Evolutionary conservation across 2,329 filamentous ascomycete genomes (phyloP).

Genomic region (Colletotrichum spinosum): DNA sequence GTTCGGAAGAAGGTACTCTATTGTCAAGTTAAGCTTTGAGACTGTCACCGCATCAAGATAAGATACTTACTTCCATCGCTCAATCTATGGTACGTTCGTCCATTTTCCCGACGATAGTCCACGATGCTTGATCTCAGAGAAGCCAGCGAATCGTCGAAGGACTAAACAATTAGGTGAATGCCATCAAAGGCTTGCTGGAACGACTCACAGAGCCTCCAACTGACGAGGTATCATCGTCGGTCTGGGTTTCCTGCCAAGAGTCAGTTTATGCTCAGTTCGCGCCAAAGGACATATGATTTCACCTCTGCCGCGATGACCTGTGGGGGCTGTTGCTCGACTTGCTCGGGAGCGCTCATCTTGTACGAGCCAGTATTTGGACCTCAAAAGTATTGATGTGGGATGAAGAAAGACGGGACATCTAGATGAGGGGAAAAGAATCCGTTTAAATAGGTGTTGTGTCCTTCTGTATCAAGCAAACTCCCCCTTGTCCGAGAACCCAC

Average conservation of each 20-base stretch:
- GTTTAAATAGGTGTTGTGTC: not conserved
- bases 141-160: not conserved
- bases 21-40: too few relatives aligned
- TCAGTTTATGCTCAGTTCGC: too few relatives aligned
- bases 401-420: not conserved
- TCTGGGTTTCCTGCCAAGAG: not conserved
- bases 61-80: conserved; percentile 45
- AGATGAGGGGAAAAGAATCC: not conserved
- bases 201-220: not conserved
- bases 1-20: conserved; percentile 43
- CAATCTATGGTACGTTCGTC: conserved; percentile 36
- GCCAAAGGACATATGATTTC: too few relatives aligned
- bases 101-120: conserved; percentile 31
- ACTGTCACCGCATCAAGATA: too few relatives aligned
- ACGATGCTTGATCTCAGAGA: conserved; percentile 31
- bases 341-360: conserved; percentile 8
- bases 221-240: not conserved
- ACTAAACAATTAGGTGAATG: not conserved
- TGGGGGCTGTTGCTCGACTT: not conserved
- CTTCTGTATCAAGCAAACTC: not conserved
- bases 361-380: too few relatives aligned
- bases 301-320: too few relatives aligned
- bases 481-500: not conserved
- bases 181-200: too few relatives aligned
- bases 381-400: too few relatives aligned